Evolutionary conservation across 139 green algal species (phyloP), one percentile per base, ranked within the genome.

Genomic region (Chlorella sp.): DNA sequence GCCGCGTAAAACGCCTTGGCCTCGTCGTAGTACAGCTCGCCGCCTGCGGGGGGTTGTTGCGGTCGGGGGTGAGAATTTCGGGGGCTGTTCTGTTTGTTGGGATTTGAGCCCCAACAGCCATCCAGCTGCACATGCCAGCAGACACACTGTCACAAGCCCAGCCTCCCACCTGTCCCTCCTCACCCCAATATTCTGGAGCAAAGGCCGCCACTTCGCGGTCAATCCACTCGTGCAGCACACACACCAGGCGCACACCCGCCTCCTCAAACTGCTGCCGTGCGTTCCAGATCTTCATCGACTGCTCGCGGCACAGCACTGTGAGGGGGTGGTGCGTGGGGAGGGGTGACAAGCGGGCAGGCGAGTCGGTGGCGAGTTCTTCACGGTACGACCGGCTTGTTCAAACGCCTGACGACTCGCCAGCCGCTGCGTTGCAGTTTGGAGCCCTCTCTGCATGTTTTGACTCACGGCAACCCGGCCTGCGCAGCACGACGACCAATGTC

Each of bases 171-270:
- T 24, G 14, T 28, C 19, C 19, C 9, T 38, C 0, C 76, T 51
- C 76, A 82, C 76, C 80, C 87, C 87, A 90, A 73, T 83, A 91
- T 34, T 83, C 76, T 14, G 87, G 79, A 0, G 40, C 19, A 43
- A 87, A 91, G 36, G 44, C 87, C 6, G 72, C 76, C 28, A 91
- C 80, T 68, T 91, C 87, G 5, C 62, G 43, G 22, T 91, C 62
- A 36, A 81, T 80, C 85, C 85, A 91, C 73, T 91, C 87, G 56
- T 91, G 85, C 38, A 90, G 36, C 24, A 90, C 36, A 26, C 72
- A 85, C 24, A 73, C 85, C 36, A 91, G 72, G 58, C 65, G 64
- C 6, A 90, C 75, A 41, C 73, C 85, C 36, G 85, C 43, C 32
- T 34, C 64, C 32, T 86, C 85, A 56, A 90, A 70, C 38, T 85